Evolutionary conservation across 2,329 filamentous ascomycete species (phyloP).

Genomic region (Lasiodiplodia citricola): DNA sequence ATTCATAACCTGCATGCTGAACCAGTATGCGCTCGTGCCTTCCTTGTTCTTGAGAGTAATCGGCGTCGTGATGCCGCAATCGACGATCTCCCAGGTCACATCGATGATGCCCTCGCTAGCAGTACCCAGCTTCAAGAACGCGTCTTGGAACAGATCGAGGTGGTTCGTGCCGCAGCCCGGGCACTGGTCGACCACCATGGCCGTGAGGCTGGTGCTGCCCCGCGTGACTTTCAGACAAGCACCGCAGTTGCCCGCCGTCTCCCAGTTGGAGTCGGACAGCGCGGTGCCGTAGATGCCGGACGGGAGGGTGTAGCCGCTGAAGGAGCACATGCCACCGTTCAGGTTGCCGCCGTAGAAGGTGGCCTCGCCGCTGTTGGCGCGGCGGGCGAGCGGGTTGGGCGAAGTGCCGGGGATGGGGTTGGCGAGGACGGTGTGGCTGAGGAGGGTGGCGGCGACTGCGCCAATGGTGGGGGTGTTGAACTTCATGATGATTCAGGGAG

Average conservation of each 20-base stretch:
- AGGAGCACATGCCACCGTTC: conserved; percentile 66
- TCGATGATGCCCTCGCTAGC: conserved; percentile 54
- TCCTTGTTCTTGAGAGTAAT: conserved; percentile 60
- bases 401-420: background rate
- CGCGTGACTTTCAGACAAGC: conserved; percentile 66
- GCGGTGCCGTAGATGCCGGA: conserved; percentile 65
- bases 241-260: conserved; percentile 62
- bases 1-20: conserved; percentile 69
- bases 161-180: conserved; percentile 61
- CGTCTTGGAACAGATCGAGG: conserved; percentile 61
- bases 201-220: conserved; percentile 62
- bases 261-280: conserved; percentile 64
- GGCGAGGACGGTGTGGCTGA: background rate
- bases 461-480: background rate
- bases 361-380: conserved; percentile 34
- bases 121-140: conserved; percentile 55
- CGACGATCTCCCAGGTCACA: conserved; percentile 56
- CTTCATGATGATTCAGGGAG: background rate
- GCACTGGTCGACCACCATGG: conserved; percentile 68
- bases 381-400: background rate
- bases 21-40: conserved; percentile 59
- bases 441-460: background rate
- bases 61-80: conserved; percentile 58
- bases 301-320: conserved; percentile 67
- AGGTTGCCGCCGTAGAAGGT: conserved; percentile 50